Percentiles rank a stretch among this genome's conserved stretches.
Evolutionary conservation across 331 rosid species (phyloP).

Genomic region (Telfairia occidentalis): DNA sequence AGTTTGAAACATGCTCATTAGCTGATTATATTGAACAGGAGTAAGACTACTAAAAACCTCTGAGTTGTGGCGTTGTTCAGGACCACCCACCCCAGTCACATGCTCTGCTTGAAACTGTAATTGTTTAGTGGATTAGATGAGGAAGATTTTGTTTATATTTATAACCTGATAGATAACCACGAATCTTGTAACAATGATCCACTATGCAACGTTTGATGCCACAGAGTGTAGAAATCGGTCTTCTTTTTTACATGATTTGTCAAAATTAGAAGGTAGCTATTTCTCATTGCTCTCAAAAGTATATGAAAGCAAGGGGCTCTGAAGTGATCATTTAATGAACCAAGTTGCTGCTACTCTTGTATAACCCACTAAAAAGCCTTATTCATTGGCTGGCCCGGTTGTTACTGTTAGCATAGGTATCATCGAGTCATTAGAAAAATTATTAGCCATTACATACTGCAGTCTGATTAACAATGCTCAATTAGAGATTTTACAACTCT

Average conservation of each 20-base stretch:
- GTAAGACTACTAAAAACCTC: background rate
- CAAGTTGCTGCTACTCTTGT: background rate
- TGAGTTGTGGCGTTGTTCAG: background rate
- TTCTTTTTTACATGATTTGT: background rate
- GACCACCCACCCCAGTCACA: background rate
- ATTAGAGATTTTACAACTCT: no score
- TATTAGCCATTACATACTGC: no score
- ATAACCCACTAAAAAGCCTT: background rate
- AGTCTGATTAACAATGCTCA: no score
- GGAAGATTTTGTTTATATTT: background rate
- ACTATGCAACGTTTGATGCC: background rate
- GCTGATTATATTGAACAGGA: background rate
- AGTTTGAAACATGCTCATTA: background rate
- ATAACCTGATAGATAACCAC: background rate
- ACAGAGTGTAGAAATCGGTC: background rate
- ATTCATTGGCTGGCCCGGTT: background rate
- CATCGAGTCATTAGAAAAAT: background rate
- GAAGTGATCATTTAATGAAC: background rate
- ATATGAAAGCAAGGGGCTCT: background rate
- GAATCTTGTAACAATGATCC: background rate
- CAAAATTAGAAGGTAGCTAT: background rate
- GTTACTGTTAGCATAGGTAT: background rate
- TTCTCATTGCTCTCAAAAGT: background rate
- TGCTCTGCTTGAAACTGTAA: background rate
- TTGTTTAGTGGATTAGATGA: background rate